phyloP scores from a whole-genome alignment of 1,284 basidiomycete genomes.

The Moesziomyces sp. region DNA sequence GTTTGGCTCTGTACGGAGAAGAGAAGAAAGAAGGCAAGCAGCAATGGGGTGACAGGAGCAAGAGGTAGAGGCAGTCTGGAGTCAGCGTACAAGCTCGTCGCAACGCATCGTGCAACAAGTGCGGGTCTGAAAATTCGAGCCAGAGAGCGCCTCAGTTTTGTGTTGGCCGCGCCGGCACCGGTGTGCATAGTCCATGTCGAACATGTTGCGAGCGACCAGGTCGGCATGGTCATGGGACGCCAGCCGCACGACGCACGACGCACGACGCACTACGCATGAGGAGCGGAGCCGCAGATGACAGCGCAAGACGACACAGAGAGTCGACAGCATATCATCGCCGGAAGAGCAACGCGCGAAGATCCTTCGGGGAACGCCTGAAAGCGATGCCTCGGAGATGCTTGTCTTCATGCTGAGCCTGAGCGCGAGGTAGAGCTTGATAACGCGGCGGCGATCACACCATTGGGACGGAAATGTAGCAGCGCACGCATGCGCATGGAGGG shows the following conservation, averaged over 20 bases:
- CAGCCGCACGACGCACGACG: not conserved
- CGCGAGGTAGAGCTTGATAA: not conserved
- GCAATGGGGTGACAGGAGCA: not conserved
- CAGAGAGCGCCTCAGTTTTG: not conserved
- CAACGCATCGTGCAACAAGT: not conserved
- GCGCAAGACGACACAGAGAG: not conserved
- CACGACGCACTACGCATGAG: not conserved
- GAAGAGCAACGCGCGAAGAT: not conserved
- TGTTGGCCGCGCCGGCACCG: not conserved
- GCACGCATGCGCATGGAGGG: not conserved
- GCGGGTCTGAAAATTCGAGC: not conserved
- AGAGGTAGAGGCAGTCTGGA: not conserved
- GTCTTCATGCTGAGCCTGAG: not conserved
- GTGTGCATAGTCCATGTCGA: not conserved
- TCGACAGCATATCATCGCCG: not conserved
- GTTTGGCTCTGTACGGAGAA: not conserved
- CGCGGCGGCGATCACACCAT: not conserved
- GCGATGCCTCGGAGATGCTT: not conserved
- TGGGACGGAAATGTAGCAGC: not conserved
- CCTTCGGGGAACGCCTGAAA: not conserved
- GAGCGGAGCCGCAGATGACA: not conserved
- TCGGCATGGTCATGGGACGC: not conserved
- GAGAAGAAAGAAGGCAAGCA: not conserved
- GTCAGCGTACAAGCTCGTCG: not conserved
- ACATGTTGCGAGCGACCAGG: not conserved